Evolutionary conservation across 495 filamentous ascomycete genomes (phyloP).

Genomic region (Daldinia grandis): DNA sequence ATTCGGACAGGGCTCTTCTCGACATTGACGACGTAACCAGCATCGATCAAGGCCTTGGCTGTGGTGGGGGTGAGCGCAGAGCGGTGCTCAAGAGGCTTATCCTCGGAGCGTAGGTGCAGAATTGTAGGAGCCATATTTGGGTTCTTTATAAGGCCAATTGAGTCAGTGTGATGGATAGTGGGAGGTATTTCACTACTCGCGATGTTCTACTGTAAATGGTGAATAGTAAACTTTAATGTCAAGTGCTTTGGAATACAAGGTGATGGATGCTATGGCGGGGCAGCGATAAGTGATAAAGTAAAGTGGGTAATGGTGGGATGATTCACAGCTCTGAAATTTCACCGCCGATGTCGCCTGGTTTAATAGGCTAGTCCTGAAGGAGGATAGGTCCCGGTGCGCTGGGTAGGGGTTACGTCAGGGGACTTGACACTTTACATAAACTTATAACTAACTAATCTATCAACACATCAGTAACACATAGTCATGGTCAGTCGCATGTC

Average conservation of each 20-base stretch:
- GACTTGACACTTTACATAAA: no score
- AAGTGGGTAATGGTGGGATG: constrained; percentile 13
- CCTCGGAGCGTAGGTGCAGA: constrained; percentile 57
- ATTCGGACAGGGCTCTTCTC: constrained; percentile 84
- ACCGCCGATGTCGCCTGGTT: constrained; percentile 31
- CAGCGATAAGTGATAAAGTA: constrained; percentile 26
- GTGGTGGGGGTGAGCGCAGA: constrained; percentile 68
- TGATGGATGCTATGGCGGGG: constrained; percentile 23
- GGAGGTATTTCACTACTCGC: background rate
- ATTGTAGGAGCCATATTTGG: constrained; percentile 46
- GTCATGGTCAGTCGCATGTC: no score
- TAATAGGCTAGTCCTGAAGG: constrained; percentile 13
- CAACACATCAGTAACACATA: no score
- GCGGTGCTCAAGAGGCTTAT: constrained; percentile 67
- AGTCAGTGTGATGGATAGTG: no score
- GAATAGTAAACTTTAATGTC: background rate
- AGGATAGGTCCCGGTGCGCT: constrained; percentile 25
- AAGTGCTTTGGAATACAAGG: background rate
- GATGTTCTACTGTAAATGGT: background rate
- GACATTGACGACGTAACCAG: constrained; percentile 84
- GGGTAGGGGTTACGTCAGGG: constrained; percentile 11
- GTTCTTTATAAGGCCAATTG: constrained; percentile 10
- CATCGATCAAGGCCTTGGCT: constrained; percentile 78
- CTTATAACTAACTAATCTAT: no score
- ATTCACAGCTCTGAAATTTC: constrained; percentile 36